Evolutionary conservation across 176 grass and related monocot species (phyloP), one percentile per base, ranked within the genome.

Genomic region (Thinopyrum elongatum): DNA sequence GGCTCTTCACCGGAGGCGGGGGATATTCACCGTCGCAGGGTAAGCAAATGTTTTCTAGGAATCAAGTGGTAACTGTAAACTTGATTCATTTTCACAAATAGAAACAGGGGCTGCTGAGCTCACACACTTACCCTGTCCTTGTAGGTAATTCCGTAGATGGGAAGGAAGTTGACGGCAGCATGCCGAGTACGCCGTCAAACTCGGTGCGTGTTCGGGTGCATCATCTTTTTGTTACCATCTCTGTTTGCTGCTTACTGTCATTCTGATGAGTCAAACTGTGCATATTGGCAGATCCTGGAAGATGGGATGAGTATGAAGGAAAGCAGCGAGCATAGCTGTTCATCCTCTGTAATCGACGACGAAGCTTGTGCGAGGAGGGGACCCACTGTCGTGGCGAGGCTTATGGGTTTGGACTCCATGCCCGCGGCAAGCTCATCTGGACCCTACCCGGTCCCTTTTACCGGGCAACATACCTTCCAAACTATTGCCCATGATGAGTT

Each of bases 381-480:
- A 42, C 88, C 94, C 13, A 91, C 94, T 49, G 92, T 96, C 4
- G 97, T 99, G 23, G 94, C 94, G 44, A 87, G 94, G 79, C 92
- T 99, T 82, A 96, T 99, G 97, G 97, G 97, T 82, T 86, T 99
- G 86, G 88, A 96, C 65, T 94, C 90, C 17, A 96, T 99, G 86
- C 97, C 97, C 19, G 47, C 53, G 1, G 70, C 86, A 83, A 87
- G 81, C 69, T 44, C 84, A 83, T 85, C 87, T 17, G 88, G 84
- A 46, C 66, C 92, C 28, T 84, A 80, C 76, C 82, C 90, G 16
- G 59, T 69, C 21, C 78, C 80, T 41, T 83, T 85, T 38, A 61
- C 79, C 3, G 61, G 78, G 17, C 82, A 82, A 19, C 59, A 46
- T 31, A 47, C 86, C 60, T 41, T 83, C 65, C 59, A 58, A 79